Conservation (phyloP, 2,329 filamentous ascomycete species). For the Nannizzia gypsea region DNA sequence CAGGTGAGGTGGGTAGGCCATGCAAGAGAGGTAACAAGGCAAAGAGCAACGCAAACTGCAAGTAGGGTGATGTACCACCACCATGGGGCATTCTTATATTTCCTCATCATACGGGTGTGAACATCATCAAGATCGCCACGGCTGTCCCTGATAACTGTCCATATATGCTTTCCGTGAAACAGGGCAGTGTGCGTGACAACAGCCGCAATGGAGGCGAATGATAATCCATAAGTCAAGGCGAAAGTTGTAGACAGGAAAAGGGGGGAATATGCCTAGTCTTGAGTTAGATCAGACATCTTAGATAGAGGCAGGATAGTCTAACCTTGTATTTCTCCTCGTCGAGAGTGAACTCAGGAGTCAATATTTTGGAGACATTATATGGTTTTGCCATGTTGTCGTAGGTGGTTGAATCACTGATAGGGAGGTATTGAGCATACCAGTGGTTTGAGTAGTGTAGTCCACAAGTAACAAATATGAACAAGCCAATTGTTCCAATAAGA, state of each 20-base stretch:
- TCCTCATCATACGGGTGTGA: constrained; percentile 45
- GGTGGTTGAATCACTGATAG: constrained; percentile 57
- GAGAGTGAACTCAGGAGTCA: constrained; percentile 51
- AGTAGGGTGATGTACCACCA: constrained; percentile 47
- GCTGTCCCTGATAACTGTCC: constrained; percentile 46
- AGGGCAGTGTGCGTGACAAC: constrained; percentile 57
- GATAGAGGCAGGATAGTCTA: constrained; percentile 27
- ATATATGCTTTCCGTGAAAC: constrained; percentile 56
- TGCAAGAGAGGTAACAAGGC: constrained; percentile 35
- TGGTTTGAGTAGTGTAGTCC: constrained; percentile 53
- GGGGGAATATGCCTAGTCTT: constrained; percentile 15
- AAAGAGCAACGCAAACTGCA: constrained; percentile 39
- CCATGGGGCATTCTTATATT: constrained; percentile 44
- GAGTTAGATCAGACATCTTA: background rate
- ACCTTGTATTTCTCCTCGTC: constrained; percentile 51
- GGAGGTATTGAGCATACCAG: constrained; percentile 54
- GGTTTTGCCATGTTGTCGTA: constrained; percentile 57
- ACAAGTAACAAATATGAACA: constrained; percentile 50
- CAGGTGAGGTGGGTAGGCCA: constrained; percentile 58
- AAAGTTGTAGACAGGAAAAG: constrained; percentile 61
- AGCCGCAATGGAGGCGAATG: constrained; percentile 58
- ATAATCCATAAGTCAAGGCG: constrained; percentile 56
- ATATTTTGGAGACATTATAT: constrained; percentile 55
- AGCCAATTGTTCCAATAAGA: constrained; percentile 52
- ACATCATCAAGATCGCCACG: constrained; percentile 41